These are phyloP conservation scores for Lachnellula subtilissima DNA, from an alignment of 2,329 filamentous ascomycete species.

Conservation along the genomic window DNA sequence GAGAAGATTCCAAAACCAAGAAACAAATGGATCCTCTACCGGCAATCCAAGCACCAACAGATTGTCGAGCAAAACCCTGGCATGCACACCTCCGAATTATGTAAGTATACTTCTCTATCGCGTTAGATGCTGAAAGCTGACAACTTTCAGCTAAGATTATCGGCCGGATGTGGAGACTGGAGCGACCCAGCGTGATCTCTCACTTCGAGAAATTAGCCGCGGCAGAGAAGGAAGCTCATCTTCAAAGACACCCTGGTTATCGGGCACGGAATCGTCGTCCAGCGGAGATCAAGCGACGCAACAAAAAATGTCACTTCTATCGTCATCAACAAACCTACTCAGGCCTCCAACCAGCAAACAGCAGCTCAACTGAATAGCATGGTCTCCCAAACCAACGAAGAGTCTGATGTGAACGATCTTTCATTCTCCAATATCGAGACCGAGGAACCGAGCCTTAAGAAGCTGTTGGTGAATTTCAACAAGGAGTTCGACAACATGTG, in stretches of 20 bases:
- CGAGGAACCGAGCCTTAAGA: not conserved
- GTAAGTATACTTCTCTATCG: not conserved
- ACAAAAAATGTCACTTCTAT: not conserved
- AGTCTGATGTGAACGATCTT: not conserved
- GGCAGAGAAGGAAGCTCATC: constrained; percentile 9
- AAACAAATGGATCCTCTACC: constrained; percentile 41
- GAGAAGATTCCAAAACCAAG: constrained; percentile 35
- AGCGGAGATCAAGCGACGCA: constrained; percentile 8
- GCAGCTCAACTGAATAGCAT: not conserved
- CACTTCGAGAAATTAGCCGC: not conserved
- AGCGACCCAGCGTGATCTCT: not conserved
- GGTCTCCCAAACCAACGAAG: not conserved
- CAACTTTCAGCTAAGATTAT: not conserved
- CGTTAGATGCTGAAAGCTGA: not conserved
- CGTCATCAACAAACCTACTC: not conserved
- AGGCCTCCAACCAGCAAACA: not conserved
- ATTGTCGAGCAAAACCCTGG: constrained; percentile 34
- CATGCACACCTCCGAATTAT: constrained; percentile 16
- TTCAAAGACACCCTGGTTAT: constrained; percentile 10
- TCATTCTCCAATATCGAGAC: not conserved
- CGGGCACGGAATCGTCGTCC: constrained; percentile 6
- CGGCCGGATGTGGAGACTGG: not conserved
- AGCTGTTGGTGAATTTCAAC: no score
- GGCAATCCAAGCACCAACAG: constrained; percentile 35
- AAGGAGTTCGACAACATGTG: not conserved